Evolutionary conservation across 257 asterid species (phyloP), one percentile per base, ranked within the genome.

Genomic region (Fraxinus americana): DNA sequence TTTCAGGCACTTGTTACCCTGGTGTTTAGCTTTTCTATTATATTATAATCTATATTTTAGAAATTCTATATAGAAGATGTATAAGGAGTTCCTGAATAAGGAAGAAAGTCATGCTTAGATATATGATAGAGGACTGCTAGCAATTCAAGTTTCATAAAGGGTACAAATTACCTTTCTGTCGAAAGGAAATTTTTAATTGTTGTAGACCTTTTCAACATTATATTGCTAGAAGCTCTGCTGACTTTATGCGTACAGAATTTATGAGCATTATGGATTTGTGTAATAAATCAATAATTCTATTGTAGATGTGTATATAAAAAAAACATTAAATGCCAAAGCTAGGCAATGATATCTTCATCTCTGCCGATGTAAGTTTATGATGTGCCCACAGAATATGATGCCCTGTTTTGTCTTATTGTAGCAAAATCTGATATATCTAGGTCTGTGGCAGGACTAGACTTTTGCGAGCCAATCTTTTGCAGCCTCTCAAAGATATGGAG

Each of bases 401-500:
- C 76, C 74, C 80, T 77, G 70, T 75, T 75, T 80, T 34, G n/a
- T 32, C 61, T 67, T 30, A 63, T 25, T 14, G 30, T 77, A 41
- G 72, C 57, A 38, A 75, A 17, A 34, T 80, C 77, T 77, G 50
- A 81, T 63, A 76, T 70, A 61, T 83, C 35, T 84, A 57, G 77
- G 72, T 68, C 35, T 63, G 83, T 68, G 78, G 85, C 96, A 94
- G 99, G 91, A 89, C 99, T 45, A 88, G 99, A 82, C 98, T 95
- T 86, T 85, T 95, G 89, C 92, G 99, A 74, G 99, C 97, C 85
- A 95, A 95, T 88, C 97, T 95, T 74, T 89, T 95, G 90, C 99
- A 95, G 89, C 99, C 99, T 74, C 90, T 91, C 77, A 95, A 90
- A 85, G 98, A 95, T 83, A 89, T 90, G 50, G 95, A 93, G 89